Evolutionary conservation across 805 yeast genomes (phyloP).

Genomic region (Yamadazyma phyllophila): DNA sequence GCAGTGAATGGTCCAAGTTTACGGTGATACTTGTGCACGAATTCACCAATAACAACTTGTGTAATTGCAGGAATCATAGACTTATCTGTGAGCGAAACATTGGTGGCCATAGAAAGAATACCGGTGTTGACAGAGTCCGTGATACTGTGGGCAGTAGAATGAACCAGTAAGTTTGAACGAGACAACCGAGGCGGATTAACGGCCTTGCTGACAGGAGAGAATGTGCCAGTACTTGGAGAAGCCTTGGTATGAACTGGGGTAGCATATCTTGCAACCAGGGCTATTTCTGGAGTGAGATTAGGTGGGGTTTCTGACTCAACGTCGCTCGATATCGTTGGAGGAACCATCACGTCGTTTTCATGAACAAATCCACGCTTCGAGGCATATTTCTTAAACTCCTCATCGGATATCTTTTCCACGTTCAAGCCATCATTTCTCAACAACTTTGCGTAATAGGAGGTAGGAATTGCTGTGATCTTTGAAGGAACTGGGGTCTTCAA

Average conservation of each 20-base stretch:
- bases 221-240: background rate
- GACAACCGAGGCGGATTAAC: constrained; percentile 20
- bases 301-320: constrained; percentile 4
- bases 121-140: constrained; percentile 33
- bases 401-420: constrained; percentile 46
- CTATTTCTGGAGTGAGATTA: constrained; percentile 9
- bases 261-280: constrained; percentile 12
- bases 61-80: constrained; percentile 83
- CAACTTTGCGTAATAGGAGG: constrained; percentile 60
- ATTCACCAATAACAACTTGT: constrained; percentile 93
- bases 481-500: constrained; percentile 52
- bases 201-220: constrained; percentile 1
- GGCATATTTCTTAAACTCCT: constrained; percentile 44
- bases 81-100: constrained; percentile 62
- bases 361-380: constrained; percentile 48
- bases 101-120: constrained; percentile 50
- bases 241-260: constrained; percentile 7
- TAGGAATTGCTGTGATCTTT: constrained; percentile 63
- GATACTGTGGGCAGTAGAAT: constrained; percentile 25
- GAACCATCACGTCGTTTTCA: constrained; percentile 20
- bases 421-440: constrained; percentile 43
- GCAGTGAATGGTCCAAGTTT: constrained; percentile 71
- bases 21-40: constrained; percentile 79
- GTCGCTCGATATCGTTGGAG: constrained; percentile 15
- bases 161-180: constrained; percentile 29